Evolutionary conservation across 352 stramenopile species (phyloP).

Genomic region (Phytophthora pisi): DNA sequence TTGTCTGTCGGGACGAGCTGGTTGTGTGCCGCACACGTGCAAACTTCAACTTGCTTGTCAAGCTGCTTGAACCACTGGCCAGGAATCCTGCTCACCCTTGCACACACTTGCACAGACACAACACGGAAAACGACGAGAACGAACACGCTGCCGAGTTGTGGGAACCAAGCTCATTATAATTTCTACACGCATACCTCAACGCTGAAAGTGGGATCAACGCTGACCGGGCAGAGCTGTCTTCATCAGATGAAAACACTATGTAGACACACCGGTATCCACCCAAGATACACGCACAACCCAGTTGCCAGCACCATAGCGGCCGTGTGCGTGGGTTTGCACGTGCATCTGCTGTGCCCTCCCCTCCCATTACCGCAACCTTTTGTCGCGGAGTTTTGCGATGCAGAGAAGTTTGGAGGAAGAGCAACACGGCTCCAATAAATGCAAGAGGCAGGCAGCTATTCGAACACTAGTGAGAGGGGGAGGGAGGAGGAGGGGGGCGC

Average conservation of each 20-base stretch:
- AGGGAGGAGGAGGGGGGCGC: slow-evolving; percentile 4
- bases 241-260: background rate
- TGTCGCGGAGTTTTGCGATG: slow-evolving; percentile 14
- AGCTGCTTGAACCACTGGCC: slow-evolving; percentile 6
- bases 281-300: background rate
- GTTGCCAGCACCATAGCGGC: background rate
- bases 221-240: background rate
- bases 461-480: slow-evolving; percentile 4
- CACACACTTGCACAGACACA: background rate
- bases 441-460: slow-evolving; percentile 21
- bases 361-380: slow-evolving; percentile 10
- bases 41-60: slow-evolving; percentile 11
- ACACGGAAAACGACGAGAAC: background rate
- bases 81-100: background rate
- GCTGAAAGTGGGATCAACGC: background rate
- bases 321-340: slow-evolving; percentile 2
- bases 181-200: slow-evolving; percentile 17
- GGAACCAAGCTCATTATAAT: slow-evolving; percentile 17
- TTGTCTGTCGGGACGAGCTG: slow-evolving; percentile 27
- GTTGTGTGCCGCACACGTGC: background rate
- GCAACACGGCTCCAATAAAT: slow-evolving; percentile 20
- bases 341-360: slow-evolving; percentile 6
- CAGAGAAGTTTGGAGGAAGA: slow-evolving; percentile 21
- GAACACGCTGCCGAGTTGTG: background rate
- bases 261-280: slow-evolving; percentile 1